phyloP scores from a whole-genome alignment of 2,329 filamentous ascomycete genomes.

The Chrysosporium keratinophilum region DNA sequence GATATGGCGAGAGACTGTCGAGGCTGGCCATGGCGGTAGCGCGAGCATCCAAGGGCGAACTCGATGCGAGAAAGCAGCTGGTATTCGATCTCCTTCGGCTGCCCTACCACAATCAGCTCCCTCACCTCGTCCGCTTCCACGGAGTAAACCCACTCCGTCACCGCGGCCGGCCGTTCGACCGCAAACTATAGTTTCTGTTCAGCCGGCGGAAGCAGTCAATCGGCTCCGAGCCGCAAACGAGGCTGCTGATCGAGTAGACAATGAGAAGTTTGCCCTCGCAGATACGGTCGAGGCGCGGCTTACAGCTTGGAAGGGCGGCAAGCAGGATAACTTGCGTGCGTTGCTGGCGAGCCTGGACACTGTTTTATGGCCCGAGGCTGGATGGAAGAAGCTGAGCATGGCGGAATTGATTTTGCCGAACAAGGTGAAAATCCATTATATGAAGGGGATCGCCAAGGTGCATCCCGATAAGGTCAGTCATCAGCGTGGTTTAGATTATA shows the following conservation, averaged over 20 bases:
- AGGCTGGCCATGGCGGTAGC: slow-evolving; percentile 73
- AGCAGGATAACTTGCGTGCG: slow-evolving; percentile 83
- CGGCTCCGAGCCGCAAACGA: slow-evolving; percentile 73
- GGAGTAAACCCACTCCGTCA: slow-evolving; percentile 19
- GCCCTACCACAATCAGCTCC: slow-evolving; percentile 39
- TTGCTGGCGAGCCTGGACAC: slow-evolving; percentile 75
- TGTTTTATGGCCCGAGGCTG: slow-evolving; percentile 82
- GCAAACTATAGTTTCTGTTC: slow-evolving; percentile 21
- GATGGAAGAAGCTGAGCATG: slow-evolving; percentile 95
- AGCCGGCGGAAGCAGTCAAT: slow-evolving; percentile 65
- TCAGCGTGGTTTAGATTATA: not conserved
- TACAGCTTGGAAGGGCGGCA: slow-evolving; percentile 74
- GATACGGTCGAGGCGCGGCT: slow-evolving; percentile 78
- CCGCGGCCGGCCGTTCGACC: slow-evolving; percentile 25
- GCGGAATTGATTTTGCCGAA: slow-evolving; percentile 84
- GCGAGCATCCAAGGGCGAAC: slow-evolving; percentile 77
- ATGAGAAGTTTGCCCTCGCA: slow-evolving; percentile 81
- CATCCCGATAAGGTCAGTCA: slow-evolving; percentile 89
- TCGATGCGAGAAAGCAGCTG: slow-evolving; percentile 77
- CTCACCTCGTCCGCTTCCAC: slow-evolving; percentile 22
- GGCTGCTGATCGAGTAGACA: slow-evolving; percentile 74
- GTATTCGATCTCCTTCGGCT: slow-evolving; percentile 48
- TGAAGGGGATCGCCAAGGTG: slow-evolving; percentile 98
- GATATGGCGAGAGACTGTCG: slow-evolving; percentile 74
- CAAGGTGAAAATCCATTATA: slow-evolving; percentile 95